These are phyloP conservation scores for Paspalum vaginatum DNA, from an alignment of 176 grass and related monocot genomes.

Conservation along the genomic window DNA sequence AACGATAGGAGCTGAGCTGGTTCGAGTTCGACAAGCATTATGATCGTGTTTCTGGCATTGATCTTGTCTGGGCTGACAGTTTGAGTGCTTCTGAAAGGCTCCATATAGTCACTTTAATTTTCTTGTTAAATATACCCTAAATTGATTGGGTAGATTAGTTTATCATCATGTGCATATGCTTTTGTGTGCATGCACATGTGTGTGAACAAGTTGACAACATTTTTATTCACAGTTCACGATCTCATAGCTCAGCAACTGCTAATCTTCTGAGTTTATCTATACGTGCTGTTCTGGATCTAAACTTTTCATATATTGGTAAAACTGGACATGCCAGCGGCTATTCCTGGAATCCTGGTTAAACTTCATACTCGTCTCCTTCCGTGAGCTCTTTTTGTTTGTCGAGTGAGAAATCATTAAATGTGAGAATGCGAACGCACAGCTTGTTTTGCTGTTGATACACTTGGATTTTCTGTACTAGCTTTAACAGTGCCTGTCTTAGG, in stretches of 20 bases:
- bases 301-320: background rate
- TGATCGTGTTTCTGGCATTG: slow-evolving; percentile 10
- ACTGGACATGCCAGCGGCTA: background rate
- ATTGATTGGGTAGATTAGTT: background rate
- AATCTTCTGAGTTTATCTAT: background rate
- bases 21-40: background rate
- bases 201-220: background rate
- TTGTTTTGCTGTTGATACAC: background rate
- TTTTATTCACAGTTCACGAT: background rate
- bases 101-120: background rate
- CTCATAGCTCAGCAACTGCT: background rate
- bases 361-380: background rate
- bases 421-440: background rate
- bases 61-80: background rate
- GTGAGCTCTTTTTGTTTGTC: background rate
- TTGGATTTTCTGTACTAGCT: background rate
- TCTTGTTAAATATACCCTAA: background rate
- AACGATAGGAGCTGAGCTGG: slow-evolving; percentile 8
- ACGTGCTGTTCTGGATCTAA: background rate
- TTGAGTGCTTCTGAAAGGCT: slow-evolving; percentile 21
- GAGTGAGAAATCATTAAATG: background rate
- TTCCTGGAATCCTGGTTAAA: background rate
- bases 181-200: background rate
- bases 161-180: background rate
- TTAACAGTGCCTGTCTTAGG: slow-evolving; percentile 27